Percentiles rank a stretch among this genome's conserved stretches.
These are phyloP conservation scores for Phytophthora meadii DNA, from an alignment of 352 stramenopile species.

Conservation along the genomic window DNA sequence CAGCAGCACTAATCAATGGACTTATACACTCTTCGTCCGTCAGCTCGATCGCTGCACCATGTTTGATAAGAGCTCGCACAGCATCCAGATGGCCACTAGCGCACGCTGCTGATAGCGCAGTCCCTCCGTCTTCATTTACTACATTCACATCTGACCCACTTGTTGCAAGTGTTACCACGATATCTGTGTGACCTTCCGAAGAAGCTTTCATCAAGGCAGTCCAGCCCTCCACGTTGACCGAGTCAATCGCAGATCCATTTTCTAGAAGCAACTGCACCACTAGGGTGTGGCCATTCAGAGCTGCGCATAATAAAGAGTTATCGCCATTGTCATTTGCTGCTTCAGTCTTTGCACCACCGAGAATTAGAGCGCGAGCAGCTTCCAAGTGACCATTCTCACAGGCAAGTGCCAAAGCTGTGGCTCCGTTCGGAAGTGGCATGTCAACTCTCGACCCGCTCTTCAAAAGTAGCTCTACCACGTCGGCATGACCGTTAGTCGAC, in stretches of 20 bases:
- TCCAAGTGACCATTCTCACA: neutral
- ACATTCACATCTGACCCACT: neutral
- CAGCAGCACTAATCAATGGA: neutral
- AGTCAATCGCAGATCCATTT: neutral
- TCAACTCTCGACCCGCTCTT: neutral
- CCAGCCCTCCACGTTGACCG: neutral
- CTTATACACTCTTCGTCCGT: neutral
- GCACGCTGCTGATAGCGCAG: neutral
- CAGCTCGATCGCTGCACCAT: neutral
- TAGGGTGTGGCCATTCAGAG: neutral
- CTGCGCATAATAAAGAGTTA: neutral
- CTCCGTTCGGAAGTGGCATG: neutral
- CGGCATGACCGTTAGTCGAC: neutral
- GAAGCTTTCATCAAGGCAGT: neutral
- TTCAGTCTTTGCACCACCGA: neutral
- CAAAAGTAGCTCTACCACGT: neutral
- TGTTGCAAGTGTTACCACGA: neutral
- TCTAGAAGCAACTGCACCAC: neutral
- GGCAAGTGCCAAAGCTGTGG: neutral
- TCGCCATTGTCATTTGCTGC: neutral
- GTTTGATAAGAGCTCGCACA: neutral
- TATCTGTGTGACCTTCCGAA: neutral
- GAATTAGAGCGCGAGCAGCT: neutral
- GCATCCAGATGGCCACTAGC: neutral
- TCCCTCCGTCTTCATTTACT: neutral